Evolutionary conservation across 768 basidiomycete genomes (phyloP), one percentile per base, ranked within the genome.

Genomic region (Lyophyllum atratum): DNA sequence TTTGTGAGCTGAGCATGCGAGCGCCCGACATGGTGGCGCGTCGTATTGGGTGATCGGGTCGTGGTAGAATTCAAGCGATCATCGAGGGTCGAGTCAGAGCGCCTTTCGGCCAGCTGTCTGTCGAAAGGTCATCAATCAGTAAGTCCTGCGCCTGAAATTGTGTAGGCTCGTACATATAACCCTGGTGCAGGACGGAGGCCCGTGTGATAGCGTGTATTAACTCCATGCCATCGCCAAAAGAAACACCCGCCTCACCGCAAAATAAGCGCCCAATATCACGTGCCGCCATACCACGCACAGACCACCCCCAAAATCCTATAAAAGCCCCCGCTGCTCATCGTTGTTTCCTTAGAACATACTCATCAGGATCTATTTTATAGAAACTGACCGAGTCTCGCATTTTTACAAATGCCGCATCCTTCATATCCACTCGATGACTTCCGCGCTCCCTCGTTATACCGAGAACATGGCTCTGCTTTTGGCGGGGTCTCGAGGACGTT

Each of bases 321-420:
- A 56, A 62, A 33, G 0, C 44, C n/a, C 56, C 3, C 22, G 7
- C 24, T n/a, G 55, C 37, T 43, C 55, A 39, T 64, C 10, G 0
- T 57, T 24, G 26, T 45, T 56, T 64, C 61, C 55, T 64, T 61
- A 66, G 65, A 66, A 66, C 65, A 66, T 66, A 66, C 63, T 66
- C 65, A 66, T 66, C 65, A 66, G 65, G 65, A 66, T 66, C 65
- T 66, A 66, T 66, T 66, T 64, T 66, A 66, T 66, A 66, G 65
- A 64, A 64, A 66, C 65, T 66, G 65, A 66, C 65, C 65, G 65
- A 66, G 65, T 64, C 65, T 66, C 65, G 65, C 65, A 66, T 66
- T 66, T 66, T 66, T 64, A 66, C 65, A 66, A 66, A 66, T 66
- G 65, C 65, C 65, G 25, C 65, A 66, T 64, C 63, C 63, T 66